phyloP scores from a whole-genome alignment of 345 rosid species.

The Gynandropsis gynandra region DNA sequence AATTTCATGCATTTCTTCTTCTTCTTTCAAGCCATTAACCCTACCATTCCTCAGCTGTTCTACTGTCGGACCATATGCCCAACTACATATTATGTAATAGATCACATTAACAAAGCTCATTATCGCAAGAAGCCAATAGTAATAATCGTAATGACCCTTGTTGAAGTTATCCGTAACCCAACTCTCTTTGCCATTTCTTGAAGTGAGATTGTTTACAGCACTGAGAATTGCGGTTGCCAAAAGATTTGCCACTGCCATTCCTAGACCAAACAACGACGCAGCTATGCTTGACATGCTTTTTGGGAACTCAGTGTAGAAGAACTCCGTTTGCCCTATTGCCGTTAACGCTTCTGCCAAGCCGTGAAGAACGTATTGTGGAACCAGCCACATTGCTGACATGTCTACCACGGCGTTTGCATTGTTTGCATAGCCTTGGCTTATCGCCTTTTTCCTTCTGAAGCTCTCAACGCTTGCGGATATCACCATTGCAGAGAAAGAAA shows the following conservation, averaged over 20 bases:
- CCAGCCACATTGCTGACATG: conserved; percentile 80
- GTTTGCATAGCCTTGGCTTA: conserved; percentile 41
- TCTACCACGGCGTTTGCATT: conserved; percentile 30
- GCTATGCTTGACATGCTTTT: conserved; percentile 75
- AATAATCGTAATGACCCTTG: conserved; percentile 63
- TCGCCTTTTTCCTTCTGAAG: conserved; percentile 48
- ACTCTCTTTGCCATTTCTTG: conserved; percentile 40
- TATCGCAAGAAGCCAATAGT: conserved; percentile 60
- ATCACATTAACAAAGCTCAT: conserved; percentile 50
- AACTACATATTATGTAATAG: conserved; percentile 55
- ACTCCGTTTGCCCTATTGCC: conserved; percentile 68
- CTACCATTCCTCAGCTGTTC: conserved; percentile 31
- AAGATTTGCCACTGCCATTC: conserved; percentile 57
- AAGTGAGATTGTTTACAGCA: conserved; percentile 30
- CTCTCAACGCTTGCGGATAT: conserved; percentile 52
- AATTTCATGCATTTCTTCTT: conserved; percentile 30
- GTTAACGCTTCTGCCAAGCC: conserved; percentile 72
- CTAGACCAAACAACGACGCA: conserved; percentile 50
- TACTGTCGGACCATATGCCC: conserved; percentile 64
- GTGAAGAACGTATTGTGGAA: conserved; percentile 48
- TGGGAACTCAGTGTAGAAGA: conserved; percentile 73
- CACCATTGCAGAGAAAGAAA: conserved; percentile 54
- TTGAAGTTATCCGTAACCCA: conserved; percentile 74
- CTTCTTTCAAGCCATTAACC: conserved; percentile 33
- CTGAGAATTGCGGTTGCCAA: conserved; percentile 50